These are phyloP conservation scores for Trichoderma atrobrunneum DNA, from an alignment of 2,329 filamentous ascomycete species.

Conservation along the genomic window DNA sequence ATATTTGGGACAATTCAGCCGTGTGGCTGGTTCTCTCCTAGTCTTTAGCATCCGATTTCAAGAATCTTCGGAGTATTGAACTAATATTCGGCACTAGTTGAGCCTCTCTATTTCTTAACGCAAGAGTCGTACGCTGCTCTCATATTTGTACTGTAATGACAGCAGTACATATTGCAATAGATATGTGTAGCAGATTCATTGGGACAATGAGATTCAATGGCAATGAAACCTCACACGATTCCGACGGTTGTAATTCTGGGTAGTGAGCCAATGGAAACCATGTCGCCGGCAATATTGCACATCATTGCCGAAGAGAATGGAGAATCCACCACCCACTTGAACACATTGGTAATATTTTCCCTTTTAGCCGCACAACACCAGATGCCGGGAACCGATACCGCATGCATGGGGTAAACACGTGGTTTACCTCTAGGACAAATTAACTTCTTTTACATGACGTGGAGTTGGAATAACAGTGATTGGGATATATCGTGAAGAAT, in stretches of 20 bases:
- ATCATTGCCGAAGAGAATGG: neutral
- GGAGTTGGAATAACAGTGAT: neutral
- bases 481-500: neutral
- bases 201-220: neutral
- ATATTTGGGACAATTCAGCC: neutral
- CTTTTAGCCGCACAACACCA: slow-evolving; percentile 2
- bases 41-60: neutral
- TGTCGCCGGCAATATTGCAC: neutral
- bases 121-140: neutral
- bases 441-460: neutral
- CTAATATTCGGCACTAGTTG: neutral
- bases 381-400: neutral
- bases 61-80: neutral
- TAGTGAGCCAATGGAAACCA: neutral
- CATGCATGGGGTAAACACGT: neutral
- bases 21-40: neutral
- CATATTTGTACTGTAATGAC: neutral
- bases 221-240: neutral
- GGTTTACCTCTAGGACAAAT: neutral
- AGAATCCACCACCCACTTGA: neutral
- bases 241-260: neutral
- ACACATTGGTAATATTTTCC: neutral
- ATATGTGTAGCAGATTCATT: no score
- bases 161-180: neutral
- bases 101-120: neutral